These are phyloP conservation scores for Saccharomyces hybrid DNA, from an alignment of 1,139 yeast species.

Conservation along the genomic window DNA sequence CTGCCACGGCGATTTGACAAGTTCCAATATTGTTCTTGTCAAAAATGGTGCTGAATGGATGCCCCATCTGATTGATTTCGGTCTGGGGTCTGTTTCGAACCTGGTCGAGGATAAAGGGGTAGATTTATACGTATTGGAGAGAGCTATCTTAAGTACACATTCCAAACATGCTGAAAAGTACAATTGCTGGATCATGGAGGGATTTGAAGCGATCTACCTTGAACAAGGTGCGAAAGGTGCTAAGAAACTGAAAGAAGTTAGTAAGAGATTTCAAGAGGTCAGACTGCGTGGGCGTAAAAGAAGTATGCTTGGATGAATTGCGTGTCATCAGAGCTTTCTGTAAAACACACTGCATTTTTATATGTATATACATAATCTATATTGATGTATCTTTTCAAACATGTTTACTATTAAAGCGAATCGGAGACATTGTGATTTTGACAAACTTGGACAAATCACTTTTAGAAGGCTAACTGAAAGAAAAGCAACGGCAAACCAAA, in stretches of 20 bases:
- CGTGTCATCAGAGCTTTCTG: not conserved
- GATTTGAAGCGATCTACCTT: constrained; percentile 48
- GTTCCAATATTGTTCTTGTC: constrained; percentile 71
- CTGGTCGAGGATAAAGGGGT: constrained; percentile 92
- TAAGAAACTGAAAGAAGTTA: constrained; percentile 47
- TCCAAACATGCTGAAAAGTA: constrained; percentile 62
- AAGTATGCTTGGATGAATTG: constrained; percentile 70
- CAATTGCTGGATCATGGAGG: constrained; percentile 64
- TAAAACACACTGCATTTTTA: not conserved
- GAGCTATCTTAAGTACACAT: constrained; percentile 89
- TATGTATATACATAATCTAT: not conserved
- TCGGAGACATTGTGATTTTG: not conserved
- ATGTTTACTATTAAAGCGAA: not conserved
- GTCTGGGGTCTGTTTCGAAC: constrained; percentile 64
- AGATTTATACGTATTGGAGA: constrained; percentile 85
- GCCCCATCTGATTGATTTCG: constrained; percentile 84
- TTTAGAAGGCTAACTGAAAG: not conserved
- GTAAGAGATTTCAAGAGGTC: constrained; percentile 69
- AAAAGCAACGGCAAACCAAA: not conserved
- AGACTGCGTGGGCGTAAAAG: constrained; percentile 90
- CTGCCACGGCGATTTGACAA: constrained; percentile 92
- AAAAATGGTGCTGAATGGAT: constrained; percentile 20
- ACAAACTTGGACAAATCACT: not conserved
- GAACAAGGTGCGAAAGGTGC: constrained; percentile 31
- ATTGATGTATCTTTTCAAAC: not conserved